Evolutionary conservation across 306 rosid genomes (phyloP), one percentile per base, ranked within the genome.

Genomic region (Fragaria vesca): DNA sequence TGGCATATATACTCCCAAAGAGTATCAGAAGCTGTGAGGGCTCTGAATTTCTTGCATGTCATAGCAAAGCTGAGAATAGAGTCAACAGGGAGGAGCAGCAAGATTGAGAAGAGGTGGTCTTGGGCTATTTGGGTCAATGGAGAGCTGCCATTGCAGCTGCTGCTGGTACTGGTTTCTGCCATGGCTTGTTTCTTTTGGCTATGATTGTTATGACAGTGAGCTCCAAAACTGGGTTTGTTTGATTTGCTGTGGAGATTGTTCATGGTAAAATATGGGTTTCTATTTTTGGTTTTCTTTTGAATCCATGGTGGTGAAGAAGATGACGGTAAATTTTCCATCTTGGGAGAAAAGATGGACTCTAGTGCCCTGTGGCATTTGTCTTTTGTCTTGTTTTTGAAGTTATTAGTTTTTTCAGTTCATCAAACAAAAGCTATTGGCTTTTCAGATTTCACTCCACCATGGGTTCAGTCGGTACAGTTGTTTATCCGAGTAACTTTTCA

Each of bases 31-130:
- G 83, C 85, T 28, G 92, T 71, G 30, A 90, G 42, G 77, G 76
- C 71, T 80, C 83, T 87, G 70, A 92, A 87, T 75, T 88, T 90
- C 89, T 86, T 89, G 87, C 97, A 94, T 52, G 97, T 87, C 87
- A 88, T 78, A 69, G 97, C 88, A 20, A 94, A 86, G 55, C 92
- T 86, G 24, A 92, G 75, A 21, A 94, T 81, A n/a, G 95, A 90
- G 68, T 94, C 93, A 4, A 85, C 20, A 69, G 98, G 98, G 2
- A 94, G 86, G 17, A 85, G 87, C 6, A 90, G 87, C 50, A 94
- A 86, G 75, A 90, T 82, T 11, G 93, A 74, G 66, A 89, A 86
- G 73, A 92, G 83, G 55, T 92, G 92, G 87, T 94, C 98, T 54
- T 86, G 85, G 77, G 93, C 79, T 77, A 94, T 46, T 79, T 74